Evolutionary conservation across 768 basidiomycete species (phyloP), one percentile per base, ranked within the genome.

Genomic region (Trametopsis cervina): DNA sequence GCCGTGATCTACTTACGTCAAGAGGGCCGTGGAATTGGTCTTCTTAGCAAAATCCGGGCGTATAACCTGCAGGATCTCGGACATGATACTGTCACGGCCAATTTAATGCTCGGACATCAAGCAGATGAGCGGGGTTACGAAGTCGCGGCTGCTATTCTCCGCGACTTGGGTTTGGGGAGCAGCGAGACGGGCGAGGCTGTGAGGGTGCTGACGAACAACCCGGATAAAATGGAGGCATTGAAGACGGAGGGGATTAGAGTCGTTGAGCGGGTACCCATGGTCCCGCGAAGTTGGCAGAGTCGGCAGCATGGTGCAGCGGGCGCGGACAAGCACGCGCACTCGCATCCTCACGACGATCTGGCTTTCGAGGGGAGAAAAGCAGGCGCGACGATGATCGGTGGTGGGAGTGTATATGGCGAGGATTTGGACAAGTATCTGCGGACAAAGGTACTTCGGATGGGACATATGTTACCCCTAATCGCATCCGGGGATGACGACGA

Each of bases 61-160:
- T 99, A 99, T 70, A 99, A 99, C 62, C 73, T 98, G 17, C 96
- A 98, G 64, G 96, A 99, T 64, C 70, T 99, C 43, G 96, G 96
- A 0, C 90, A 97, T 61, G 96, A 98, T 68, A 99, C 96, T n/a
- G 96, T 99, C 56, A 84, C 89, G 4, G 96, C 96, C 22, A 99
- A 99, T 65, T 70, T 98, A 33, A 78, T 96, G 76, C 81, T 99
- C 24, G 96, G 96, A 1, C 89, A 96, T 65, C 76, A 81, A 50
- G 94, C 96, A 4, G 96, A 99, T 63, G 89, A 95, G 65, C 79
- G 96, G 26, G 84, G 83, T 20, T 99, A 98, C 66, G 91, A 87
- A 55, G 74, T 98, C 50, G 96, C 96, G 1, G 85, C 73, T 6
- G 92, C 87, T 23, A 98, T 98, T 54, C 64, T 98, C 53, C 78